Evolutionary conservation across 768 basidiomycete genomes (phyloP), one percentile per base, ranked within the genome.

Genomic region (Boletus coccyginus): DNA sequence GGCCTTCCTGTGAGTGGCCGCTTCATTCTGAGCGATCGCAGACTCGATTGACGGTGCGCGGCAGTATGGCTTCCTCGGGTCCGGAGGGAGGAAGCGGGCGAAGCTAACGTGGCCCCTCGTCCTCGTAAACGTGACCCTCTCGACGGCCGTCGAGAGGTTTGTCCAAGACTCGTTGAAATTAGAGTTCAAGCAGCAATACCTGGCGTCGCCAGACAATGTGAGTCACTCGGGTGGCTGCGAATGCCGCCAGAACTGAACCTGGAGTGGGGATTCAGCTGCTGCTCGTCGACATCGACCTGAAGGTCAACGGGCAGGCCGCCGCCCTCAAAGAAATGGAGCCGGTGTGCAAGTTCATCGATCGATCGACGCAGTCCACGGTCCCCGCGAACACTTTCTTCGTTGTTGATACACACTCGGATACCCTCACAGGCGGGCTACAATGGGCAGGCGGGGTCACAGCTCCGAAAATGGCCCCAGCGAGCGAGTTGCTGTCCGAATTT

Each of bases 391-490:
- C 5, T 0, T 55, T 55, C 24, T 2, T 55, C 1, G 12, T 48
- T 0, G 0, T 42, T 1, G 53, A 55, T 5, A 55, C 24, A 1
- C 46, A 48, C 14, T 1, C 32, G 0, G 46, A 48, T 1, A 21
- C 11, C 1, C 17, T 27, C 7, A 24, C 32, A 4, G 53, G 53
- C 0, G 5, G 8, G 0, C 32, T 55, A 1, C 46, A 55, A 6
- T 42, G 40, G 21, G 39, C 31, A 1, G 53, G 31, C 1, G 40
- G 52, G 0, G 1, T 6, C 1, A 39, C 29, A 0, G 13, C 3
- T 0, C 8, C 4, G 2, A 0, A 14, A 2, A 10, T 11, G 0
- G 19, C n/a, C 7, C 21, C 17, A 2, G 7, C 12, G 1, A 17
- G 21, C 7, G 10, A 17, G 11, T 7, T 45, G 0, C 1, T 52